Evolutionary conservation across 2,329 filamentous ascomycete species (phyloP).

Genomic region (Triangularia setosa): DNA sequence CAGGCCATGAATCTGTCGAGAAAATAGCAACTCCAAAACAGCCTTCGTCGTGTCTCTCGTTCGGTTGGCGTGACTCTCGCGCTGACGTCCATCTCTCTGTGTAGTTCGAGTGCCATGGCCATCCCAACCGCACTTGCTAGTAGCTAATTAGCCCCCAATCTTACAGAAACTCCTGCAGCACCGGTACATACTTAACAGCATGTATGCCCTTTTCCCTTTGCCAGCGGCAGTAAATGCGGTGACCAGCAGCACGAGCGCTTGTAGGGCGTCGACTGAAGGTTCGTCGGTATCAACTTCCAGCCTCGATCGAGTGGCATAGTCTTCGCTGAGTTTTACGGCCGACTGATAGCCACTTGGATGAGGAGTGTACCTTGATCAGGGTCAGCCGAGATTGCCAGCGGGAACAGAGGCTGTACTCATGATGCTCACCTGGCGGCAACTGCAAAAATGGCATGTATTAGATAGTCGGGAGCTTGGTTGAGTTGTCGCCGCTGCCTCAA

Average conservation of each 20-base stretch:
- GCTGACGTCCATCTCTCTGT: slow-evolving; percentile 67
- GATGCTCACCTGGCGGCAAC: slow-evolving; percentile 56
- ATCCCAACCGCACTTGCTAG: slow-evolving; percentile 73
- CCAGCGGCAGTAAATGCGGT: slow-evolving; percentile 74
- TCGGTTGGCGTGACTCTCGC: slow-evolving; percentile 62
- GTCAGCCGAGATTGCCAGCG: slow-evolving; percentile 17
- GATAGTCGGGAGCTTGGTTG: slow-evolving; percentile 57
- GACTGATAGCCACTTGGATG: slow-evolving; percentile 65
- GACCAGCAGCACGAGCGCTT: slow-evolving; percentile 70
- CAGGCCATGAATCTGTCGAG: slow-evolving; percentile 80
- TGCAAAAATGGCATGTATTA: slow-evolving; percentile 56
- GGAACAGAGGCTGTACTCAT: neutral
- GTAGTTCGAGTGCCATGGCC: slow-evolving; percentile 76
- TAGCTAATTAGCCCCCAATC: slow-evolving; percentile 31
- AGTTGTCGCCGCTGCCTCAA: slow-evolving; percentile 68
- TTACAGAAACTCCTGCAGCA: neutral
- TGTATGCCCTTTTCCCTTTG: slow-evolving; percentile 80
- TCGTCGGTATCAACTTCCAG: slow-evolving; percentile 73
- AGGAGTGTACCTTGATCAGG: slow-evolving; percentile 59
- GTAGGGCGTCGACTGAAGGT: slow-evolving; percentile 72
- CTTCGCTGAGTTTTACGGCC: slow-evolving; percentile 64
- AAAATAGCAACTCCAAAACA: slow-evolving; percentile 87
- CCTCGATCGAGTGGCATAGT: slow-evolving; percentile 68
- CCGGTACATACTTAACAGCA: slow-evolving; percentile 64
- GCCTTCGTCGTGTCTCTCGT: slow-evolving; percentile 69